A percentile compares a stretch with the other conserved stretches of the same genome.
These are phyloP conservation scores for Ustulina deusta DNA, from an alignment of 2,329 filamentous ascomycete genomes.

Conservation along the genomic window DNA sequence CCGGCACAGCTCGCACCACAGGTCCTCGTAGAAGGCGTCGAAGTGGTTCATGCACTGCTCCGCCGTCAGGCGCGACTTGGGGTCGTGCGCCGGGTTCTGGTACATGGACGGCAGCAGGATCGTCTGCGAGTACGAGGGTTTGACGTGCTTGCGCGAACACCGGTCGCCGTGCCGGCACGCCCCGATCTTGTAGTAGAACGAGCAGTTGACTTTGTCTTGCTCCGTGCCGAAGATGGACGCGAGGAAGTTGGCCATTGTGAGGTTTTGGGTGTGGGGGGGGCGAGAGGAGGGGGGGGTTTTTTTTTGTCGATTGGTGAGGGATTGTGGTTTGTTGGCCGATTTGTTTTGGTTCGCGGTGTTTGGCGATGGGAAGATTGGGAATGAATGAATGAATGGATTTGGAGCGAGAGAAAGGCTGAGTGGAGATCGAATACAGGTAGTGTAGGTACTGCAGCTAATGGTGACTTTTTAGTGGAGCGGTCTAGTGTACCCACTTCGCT, in stretches of 20 bases:
- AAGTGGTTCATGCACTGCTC: constrained; percentile 99
- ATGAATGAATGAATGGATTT: constrained; percentile 4
- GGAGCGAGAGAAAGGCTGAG: constrained; percentile 32
- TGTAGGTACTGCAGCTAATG: not conserved
- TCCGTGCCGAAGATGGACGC: constrained; percentile 99
- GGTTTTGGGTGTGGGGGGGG: no score
- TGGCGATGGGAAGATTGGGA: no score
- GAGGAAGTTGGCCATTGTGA: constrained; percentile 94
- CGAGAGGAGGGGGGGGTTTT: not conserved
- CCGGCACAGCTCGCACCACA: constrained; percentile 99
- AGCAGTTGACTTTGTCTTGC: constrained; percentile 99
- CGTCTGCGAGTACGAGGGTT: constrained; percentile 97
- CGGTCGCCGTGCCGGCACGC: constrained; percentile 98
- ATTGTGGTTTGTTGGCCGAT: no score
- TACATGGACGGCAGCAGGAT: constrained; percentile 98
- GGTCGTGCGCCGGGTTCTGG: constrained; percentile 97
- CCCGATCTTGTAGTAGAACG: constrained; percentile 99
- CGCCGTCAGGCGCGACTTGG: constrained; percentile 96
- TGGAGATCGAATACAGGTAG: constrained; percentile 17
- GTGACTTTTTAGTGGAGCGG: constrained; percentile 2
- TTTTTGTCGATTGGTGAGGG: not conserved
- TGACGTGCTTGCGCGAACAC: constrained; percentile 98
- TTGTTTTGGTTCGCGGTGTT: no score
- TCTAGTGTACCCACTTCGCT: no score
- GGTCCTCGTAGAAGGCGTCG: constrained; percentile 99